phyloP scores from a whole-genome alignment of 129 eudicot genomes.

The Oenanthe sinensis region DNA sequence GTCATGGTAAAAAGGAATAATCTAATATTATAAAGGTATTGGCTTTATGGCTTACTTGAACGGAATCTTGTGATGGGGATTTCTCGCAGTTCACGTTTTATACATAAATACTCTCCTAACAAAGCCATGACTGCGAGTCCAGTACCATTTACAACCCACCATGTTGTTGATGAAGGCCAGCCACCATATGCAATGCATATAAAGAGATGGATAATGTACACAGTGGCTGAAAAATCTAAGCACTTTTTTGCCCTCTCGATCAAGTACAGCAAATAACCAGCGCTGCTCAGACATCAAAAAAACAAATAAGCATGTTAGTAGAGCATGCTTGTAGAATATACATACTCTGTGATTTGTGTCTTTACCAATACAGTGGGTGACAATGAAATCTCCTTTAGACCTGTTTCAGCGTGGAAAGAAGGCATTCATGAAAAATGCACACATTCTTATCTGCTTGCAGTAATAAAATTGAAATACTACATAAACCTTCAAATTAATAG shows the following conservation, averaged over 20 bases:
- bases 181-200: constrained; percentile 91
- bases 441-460: neutral
- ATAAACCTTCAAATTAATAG: neutral
- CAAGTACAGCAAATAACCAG: constrained; percentile 73
- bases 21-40: neutral
- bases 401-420: neutral
- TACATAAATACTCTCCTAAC: constrained; percentile 87
- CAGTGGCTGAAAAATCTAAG: constrained; percentile 84
- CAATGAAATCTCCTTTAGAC: neutral
- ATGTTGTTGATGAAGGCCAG: constrained; percentile 88
- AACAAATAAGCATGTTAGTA: constrained; percentile 2
- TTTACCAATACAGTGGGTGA: neutral
- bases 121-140: constrained; percentile 85
- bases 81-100: constrained; percentile 69
- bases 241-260: constrained; percentile 95
- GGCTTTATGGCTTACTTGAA: constrained; percentile 83
- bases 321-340: neutral
- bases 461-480: neutral
- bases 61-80: constrained; percentile 76
- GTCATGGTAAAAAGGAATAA: neutral
- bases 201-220: constrained; percentile 75
- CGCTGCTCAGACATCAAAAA: constrained; percentile 39
- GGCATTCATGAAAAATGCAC: neutral
- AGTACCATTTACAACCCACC: constrained; percentile 91
- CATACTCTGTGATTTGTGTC: neutral